These are phyloP conservation scores for Pyrenochaeta sp. DNA, from an alignment of 2,329 filamentous ascomycete genomes.

Conservation along the genomic window DNA sequence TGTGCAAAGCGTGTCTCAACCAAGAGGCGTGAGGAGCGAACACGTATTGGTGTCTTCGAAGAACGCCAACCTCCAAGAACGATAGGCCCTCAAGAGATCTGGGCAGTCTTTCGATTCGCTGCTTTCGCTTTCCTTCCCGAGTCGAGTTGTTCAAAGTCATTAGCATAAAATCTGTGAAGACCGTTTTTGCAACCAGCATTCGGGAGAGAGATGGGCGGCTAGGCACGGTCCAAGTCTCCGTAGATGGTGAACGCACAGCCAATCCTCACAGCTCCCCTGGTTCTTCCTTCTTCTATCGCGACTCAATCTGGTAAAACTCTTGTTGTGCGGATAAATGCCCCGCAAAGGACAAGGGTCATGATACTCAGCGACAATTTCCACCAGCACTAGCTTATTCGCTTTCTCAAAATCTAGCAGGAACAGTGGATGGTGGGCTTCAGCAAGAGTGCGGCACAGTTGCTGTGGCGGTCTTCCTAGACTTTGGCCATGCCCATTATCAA, in stretches of 20 bases:
- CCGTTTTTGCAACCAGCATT: constrained; percentile 15
- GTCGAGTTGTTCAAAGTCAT: neutral
- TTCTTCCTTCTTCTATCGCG: constrained; percentile 11
- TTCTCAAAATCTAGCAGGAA: constrained; percentile 1
- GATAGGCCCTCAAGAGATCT: neutral
- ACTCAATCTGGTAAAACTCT: constrained; percentile 11
- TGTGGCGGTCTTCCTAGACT: constrained; percentile 8
- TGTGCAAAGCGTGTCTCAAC: too few species aligned
- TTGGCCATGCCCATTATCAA: neutral
- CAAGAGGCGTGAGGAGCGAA: too few species aligned
- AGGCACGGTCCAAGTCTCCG: constrained; percentile 7
- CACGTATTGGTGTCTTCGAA: too few species aligned
- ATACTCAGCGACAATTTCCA: constrained; percentile 16
- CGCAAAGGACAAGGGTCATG: constrained; percentile 1
- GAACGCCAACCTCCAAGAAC: too few species aligned
- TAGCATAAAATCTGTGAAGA: constrained; percentile 13
- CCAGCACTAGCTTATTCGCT: constrained; percentile 10
- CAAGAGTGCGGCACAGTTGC: constrained; percentile 21
- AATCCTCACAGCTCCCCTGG: constrained; percentile 8
- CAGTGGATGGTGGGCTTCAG: constrained; percentile 22
- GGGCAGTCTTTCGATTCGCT: neutral
- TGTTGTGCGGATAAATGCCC: constrained; percentile 3
- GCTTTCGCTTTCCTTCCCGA: neutral
- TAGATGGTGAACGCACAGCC: constrained; percentile 10
- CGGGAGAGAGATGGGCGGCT: constrained; percentile 11